These are phyloP conservation scores for Byssothecium circinans DNA, from an alignment of 2,329 filamentous ascomycete genomes.

Conservation along the genomic window DNA sequence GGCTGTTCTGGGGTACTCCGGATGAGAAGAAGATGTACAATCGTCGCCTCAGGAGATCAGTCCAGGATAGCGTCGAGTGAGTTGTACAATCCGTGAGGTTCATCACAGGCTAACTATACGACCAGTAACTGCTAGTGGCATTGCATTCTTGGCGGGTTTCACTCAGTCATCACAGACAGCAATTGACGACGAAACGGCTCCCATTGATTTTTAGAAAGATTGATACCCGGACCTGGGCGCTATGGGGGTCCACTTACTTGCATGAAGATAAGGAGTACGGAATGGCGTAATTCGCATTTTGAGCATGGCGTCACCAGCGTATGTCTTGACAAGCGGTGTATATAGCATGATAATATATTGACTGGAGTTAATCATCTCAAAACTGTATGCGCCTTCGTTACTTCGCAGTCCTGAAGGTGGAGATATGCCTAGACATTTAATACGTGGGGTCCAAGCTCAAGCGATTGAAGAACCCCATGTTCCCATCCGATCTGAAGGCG, in stretches of 20 bases:
- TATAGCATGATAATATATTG: background rate
- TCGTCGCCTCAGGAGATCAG: conserved; percentile 74
- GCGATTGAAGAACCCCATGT: background rate
- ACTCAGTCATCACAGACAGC: background rate
- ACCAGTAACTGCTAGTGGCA: conserved; percentile 28
- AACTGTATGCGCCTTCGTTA: too few species aligned
- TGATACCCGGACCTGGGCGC: conserved; percentile 12
- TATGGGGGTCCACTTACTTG: conserved; percentile 4
- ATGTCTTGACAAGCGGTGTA: background rate
- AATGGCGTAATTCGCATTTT: background rate
- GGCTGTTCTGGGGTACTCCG: conserved; percentile 79
- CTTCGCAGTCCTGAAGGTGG: too few species aligned
- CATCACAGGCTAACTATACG: background rate
- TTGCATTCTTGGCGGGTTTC: too few species aligned
- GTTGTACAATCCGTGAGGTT: conserved; percentile 3
- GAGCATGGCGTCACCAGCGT: conserved; percentile 1
- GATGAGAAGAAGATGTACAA: conserved; percentile 85
- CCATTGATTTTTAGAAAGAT: background rate
- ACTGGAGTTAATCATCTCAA: too few species aligned
- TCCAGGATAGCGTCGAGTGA: conserved; percentile 59
- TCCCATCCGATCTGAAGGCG: background rate
- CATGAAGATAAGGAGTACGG: conserved; percentile 6
- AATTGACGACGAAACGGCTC: background rate
- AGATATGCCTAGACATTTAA: background rate
- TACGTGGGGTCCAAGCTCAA: background rate